Conservation (phyloP, 2,329 filamentous ascomycete genomes). For the Cytospora piceae region DNA sequence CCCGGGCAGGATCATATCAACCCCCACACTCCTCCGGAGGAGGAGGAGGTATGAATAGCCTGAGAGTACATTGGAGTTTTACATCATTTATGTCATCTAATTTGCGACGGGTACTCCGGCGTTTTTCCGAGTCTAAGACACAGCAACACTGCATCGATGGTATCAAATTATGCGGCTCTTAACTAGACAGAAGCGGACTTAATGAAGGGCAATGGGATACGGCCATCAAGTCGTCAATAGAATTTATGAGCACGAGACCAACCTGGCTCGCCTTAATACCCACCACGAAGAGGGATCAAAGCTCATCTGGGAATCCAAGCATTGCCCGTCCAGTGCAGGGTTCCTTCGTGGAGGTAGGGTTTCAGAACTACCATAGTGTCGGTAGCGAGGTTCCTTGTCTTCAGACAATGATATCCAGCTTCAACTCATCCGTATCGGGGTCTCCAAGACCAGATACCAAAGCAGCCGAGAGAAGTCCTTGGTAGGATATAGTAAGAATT, state of each 20-base stretch:
- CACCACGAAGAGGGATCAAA: no score
- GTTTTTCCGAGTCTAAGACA: neutral
- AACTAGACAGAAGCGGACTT: neutral
- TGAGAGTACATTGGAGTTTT: neutral
- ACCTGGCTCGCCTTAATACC: neutral
- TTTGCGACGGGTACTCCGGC: neutral
- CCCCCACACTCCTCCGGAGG: neutral
- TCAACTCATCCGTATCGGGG: neutral
- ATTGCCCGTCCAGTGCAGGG: neutral
- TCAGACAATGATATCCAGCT: neutral
- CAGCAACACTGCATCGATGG: neutral
- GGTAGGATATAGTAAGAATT: no score
- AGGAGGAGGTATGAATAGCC: neutral
- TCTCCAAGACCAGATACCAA: neutral
- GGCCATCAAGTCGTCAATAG: no score
- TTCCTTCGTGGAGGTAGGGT: neutral
- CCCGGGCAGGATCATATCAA: slow-evolving; percentile 41
- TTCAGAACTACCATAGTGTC: neutral
- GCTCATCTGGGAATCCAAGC: neutral
- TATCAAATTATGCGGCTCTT: neutral
- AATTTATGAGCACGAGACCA: neutral
- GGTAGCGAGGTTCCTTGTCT: neutral
- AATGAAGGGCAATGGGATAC: no score
- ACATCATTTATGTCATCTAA: neutral
- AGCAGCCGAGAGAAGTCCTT: no score